Conservation (phyloP, 2,329 filamentous ascomycete genomes). For the Fusarium pseudograminearum region DNA sequence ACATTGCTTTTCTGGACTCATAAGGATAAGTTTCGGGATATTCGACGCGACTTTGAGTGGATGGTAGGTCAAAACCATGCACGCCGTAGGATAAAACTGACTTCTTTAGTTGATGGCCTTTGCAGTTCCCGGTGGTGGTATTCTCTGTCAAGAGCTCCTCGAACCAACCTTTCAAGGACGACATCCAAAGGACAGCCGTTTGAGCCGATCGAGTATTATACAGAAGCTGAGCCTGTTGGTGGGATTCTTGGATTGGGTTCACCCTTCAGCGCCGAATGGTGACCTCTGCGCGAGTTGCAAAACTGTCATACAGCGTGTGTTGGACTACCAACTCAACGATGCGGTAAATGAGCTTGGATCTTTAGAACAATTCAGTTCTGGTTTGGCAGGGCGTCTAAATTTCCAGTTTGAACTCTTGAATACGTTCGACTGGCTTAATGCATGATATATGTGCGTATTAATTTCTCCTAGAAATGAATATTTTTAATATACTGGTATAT, state of each 20-base stretch:
- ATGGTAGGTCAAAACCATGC: not conserved
- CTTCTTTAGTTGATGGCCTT: not conserved
- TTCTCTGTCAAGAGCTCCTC: not conserved
- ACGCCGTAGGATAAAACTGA: not conserved
- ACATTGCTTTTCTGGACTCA: constrained; percentile 17
- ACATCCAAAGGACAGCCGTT: not conserved
- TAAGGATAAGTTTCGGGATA: constrained; percentile 14
- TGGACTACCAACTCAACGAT: constrained; percentile 16
- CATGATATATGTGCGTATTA: not conserved
- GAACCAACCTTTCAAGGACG: constrained; percentile 9
- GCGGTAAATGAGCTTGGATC: not conserved
- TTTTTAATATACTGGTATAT: no score
- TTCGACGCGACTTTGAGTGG: constrained; percentile 6
- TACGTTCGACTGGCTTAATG: constrained; percentile 18
- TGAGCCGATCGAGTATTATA: constrained; percentile 11
- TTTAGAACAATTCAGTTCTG: constrained; percentile 9
- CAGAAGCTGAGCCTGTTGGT: constrained; percentile 7
- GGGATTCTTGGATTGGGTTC: constrained; percentile 21
- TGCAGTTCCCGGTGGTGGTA: constrained; percentile 8
- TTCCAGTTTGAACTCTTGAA: constrained; percentile 20
- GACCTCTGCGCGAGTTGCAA: constrained; percentile 16
- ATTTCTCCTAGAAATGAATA: no score
- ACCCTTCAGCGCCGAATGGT: constrained; percentile 10
- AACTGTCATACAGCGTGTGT: constrained; percentile 16
- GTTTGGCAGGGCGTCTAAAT: not conserved